A percentile compares a stretch with the other conserved stretches of the same genome.
These are phyloP conservation scores for Nannochloropsis salina DNA, from an alignment of 108 stramenopile species.

Conservation along the genomic window DNA sequence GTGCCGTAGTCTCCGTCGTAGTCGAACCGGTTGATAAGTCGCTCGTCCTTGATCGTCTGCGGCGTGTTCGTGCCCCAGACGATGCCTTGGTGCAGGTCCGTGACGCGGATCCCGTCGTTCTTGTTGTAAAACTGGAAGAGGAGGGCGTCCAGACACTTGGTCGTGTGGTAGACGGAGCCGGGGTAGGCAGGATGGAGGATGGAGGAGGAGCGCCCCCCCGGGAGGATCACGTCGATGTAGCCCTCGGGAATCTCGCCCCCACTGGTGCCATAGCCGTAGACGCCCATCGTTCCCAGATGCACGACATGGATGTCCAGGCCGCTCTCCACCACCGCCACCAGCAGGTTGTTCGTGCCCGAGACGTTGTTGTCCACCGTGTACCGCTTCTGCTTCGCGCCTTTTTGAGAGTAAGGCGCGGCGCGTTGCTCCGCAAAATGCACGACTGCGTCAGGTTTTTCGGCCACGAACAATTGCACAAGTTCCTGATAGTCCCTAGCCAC, in stretches of 20 bases:
- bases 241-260: conserved; percentile 98
- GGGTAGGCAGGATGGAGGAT: conserved; percentile 97
- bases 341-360: conserved; percentile 88
- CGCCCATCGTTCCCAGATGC: conserved; percentile 97
- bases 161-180: conserved; percentile 86
- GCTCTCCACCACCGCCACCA: conserved; percentile 86
- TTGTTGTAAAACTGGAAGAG: conserved; percentile 96
- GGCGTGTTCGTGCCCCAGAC: conserved; percentile 99
- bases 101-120: conserved; percentile 88
- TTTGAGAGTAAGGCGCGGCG: conserved; percentile 95
- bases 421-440: conserved; percentile 98
- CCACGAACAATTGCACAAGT: conserved; percentile 81
- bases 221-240: conserved; percentile 93
- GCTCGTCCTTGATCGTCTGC: conserved; percentile 86
- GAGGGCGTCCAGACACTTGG: conserved; percentile 92
- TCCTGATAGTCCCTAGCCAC: conserved; percentile 90
- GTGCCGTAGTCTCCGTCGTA: conserved; percentile 98
- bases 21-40: conserved; percentile 93
- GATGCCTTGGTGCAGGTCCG: conserved; percentile 96
- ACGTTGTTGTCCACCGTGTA: conserved; percentile 98
- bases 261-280: conserved; percentile 94
- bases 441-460: conserved; percentile 81
- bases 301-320: conserved; percentile 92
- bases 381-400: conserved; percentile 79
- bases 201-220: conserved; percentile 65